A percentile compares a stretch with the other conserved stretches of the same genome.
Conservation (phyloP, 768 basidiomycete species). For the Lactifluus hygrophoroides region DNA sequence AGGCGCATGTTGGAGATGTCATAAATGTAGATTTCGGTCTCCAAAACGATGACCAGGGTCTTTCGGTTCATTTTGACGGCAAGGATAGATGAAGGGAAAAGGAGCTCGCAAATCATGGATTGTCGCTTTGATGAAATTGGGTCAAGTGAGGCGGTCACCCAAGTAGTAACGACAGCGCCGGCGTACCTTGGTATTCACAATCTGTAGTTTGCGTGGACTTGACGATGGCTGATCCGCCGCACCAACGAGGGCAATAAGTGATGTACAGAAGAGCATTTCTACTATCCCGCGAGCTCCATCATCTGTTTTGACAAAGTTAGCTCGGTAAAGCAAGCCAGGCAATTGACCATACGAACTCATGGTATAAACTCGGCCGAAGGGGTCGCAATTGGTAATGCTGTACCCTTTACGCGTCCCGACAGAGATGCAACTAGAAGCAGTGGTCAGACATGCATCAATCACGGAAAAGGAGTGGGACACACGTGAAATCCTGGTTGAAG, state of each 20-base stretch:
- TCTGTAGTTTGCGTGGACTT: conserved; percentile 90
- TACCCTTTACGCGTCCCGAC: conserved; percentile 95
- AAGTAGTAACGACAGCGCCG: not conserved
- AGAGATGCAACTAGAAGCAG: conserved; percentile 62
- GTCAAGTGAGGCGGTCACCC: not conserved
- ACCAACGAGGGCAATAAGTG: conserved; percentile 92
- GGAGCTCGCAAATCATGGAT: conserved; percentile 96
- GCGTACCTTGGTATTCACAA: conserved; percentile 94
- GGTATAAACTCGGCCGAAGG: conserved; percentile 92
- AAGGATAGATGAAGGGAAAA: conserved; percentile 94
- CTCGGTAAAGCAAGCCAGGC: not conserved
- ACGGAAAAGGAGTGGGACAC: conserved; percentile 23
- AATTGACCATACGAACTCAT: conserved; percentile 63
- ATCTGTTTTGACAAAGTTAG: conserved; percentile 36
- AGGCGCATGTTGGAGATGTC: conserved; percentile 99
- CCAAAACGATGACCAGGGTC: conserved; percentile 90
- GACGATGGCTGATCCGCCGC: conserved; percentile 88
- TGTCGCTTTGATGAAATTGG: conserved; percentile 42
- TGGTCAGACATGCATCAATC: conserved; percentile 2
- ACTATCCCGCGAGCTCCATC: conserved; percentile 94
- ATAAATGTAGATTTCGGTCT: conserved; percentile 97
- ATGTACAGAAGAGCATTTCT: conserved; percentile 99
- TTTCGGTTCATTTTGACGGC: conserved; percentile 98
- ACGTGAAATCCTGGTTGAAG: conserved; percentile 98
- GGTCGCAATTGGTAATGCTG: conserved; percentile 96